Conservation (phyloP, 768 basidiomycete species). For the Suillus spraguei region DNA sequence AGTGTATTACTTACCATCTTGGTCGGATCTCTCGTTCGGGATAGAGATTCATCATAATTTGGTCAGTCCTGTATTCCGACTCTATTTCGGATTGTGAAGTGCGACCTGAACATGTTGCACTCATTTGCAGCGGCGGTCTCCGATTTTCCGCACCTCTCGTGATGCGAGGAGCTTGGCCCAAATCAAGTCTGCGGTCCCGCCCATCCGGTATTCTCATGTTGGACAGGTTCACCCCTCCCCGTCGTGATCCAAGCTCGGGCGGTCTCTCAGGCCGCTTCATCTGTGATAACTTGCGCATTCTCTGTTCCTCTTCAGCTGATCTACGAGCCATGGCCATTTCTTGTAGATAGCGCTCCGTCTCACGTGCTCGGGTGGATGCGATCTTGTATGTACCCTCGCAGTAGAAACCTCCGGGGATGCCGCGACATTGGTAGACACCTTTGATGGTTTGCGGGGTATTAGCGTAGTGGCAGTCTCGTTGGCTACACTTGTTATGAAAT, state of each 20-base stretch:
- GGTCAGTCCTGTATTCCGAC: constrained; percentile 34
- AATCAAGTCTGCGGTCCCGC: constrained; percentile 5
- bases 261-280: constrained; percentile 28
- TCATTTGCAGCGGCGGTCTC: constrained; percentile 16
- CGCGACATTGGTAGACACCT: constrained; percentile 36
- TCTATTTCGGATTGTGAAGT: constrained; percentile 32
- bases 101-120: constrained; percentile 15
- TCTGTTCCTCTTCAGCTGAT: constrained; percentile 32
- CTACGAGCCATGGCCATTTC: constrained; percentile 26
- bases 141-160: constrained; percentile 24
- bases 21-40: constrained; percentile 35
- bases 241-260: constrained; percentile 24
- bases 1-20: constrained; percentile 28
- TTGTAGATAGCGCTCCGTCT: constrained; percentile 34
- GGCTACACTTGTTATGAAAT: constrained; percentile 39
- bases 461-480: constrained; percentile 33
- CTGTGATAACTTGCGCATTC: constrained; percentile 30
- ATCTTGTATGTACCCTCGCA: constrained; percentile 38
- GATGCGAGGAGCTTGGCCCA: constrained; percentile 13
- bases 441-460: constrained; percentile 33
- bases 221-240: constrained; percentile 13
- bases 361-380: constrained; percentile 35
- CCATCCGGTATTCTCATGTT: constrained; percentile 18
- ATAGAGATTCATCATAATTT: constrained; percentile 38
- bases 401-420: constrained; percentile 36